phyloP scores from a whole-genome alignment of 352 stramenopile genomes.

The Globisporangium middletonii region DNA sequence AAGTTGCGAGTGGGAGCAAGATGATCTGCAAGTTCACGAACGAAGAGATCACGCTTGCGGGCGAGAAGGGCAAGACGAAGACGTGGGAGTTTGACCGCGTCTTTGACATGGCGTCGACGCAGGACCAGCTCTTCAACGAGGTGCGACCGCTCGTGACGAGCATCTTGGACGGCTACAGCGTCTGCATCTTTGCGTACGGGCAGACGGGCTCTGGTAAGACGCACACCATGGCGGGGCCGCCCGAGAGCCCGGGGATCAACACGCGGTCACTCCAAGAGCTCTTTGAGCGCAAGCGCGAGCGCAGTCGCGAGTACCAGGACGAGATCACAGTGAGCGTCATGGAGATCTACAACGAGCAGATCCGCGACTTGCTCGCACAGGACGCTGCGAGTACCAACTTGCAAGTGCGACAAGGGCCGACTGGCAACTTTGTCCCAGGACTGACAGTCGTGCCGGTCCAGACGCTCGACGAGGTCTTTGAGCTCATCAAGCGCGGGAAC shows the following conservation, averaged over 20 bases:
- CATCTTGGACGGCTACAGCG: slow-evolving; percentile 83
- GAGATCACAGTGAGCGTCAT: slow-evolving; percentile 89
- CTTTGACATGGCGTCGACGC: slow-evolving; percentile 70
- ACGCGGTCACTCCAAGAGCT: slow-evolving; percentile 79
- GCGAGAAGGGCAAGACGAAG: slow-evolving; percentile 84
- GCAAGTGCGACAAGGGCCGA: slow-evolving; percentile 75
- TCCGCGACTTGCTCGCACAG: slow-evolving; percentile 90
- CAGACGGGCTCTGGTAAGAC: slow-evolving; percentile 87
- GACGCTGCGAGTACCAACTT: slow-evolving; percentile 77
- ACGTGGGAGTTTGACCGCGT: slow-evolving; percentile 84
- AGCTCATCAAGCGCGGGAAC: slow-evolving; percentile 80
- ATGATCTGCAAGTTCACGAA: slow-evolving; percentile 78
- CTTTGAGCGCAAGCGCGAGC: slow-evolving; percentile 65
- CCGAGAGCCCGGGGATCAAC: slow-evolving; percentile 78
- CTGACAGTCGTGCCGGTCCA: slow-evolving; percentile 72
- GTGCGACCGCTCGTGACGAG: slow-evolving; percentile 78
- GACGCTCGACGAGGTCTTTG: slow-evolving; percentile 76
- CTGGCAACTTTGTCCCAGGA: slow-evolving; percentile 80
- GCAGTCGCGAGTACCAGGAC: slow-evolving; percentile 74
- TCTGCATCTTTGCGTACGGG: slow-evolving; percentile 90
- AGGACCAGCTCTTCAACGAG: slow-evolving; percentile 76
- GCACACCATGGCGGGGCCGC: slow-evolving; percentile 73
- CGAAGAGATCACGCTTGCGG: slow-evolving; percentile 71
- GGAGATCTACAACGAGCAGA: slow-evolving; percentile 97
- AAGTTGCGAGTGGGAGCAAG: slow-evolving; percentile 67